A percentile compares a stretch with the other conserved stretches of the same genome.
Evolutionary conservation across 257 asterid genomes (phyloP).

Genomic region (Schizonepeta tenuifolia): DNA sequence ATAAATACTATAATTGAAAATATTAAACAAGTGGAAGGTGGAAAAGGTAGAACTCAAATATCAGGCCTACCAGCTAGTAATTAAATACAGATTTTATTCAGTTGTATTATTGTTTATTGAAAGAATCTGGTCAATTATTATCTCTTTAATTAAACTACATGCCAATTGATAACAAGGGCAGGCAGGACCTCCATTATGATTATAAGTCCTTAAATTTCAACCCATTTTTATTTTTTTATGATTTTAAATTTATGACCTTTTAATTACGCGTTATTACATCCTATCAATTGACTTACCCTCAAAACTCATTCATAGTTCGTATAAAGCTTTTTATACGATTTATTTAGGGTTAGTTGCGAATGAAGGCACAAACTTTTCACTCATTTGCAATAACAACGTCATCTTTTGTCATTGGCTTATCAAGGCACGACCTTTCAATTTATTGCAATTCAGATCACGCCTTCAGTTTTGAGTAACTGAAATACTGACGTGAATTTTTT

Average conservation of each 20-base stretch:
- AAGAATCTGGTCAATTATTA: background rate
- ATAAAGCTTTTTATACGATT: too few relatives aligned
- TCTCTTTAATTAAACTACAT: background rate
- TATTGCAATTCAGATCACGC: too few relatives aligned
- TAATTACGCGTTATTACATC: background rate
- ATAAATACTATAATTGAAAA: background rate
- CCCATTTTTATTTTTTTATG: too few relatives aligned
- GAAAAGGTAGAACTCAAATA: background rate
- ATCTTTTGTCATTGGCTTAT: too few relatives aligned
- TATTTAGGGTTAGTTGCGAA: too few relatives aligned
- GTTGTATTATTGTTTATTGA: background rate
- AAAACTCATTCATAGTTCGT: background rate
- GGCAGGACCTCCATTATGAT: background rate
- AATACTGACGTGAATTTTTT: too few relatives aligned
- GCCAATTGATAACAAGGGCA: background rate
- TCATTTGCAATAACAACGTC: too few relatives aligned
- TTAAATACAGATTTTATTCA: background rate
- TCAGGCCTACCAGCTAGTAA: background rate
- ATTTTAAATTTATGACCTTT: too few relatives aligned
- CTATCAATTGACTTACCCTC: background rate
- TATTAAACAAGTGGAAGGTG: background rate
- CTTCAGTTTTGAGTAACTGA: too few relatives aligned
- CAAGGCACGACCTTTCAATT: too few relatives aligned
- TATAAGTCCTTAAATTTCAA: background rate
- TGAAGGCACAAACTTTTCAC: too few relatives aligned